Conservation (phyloP, 1,139 yeast genomes). For the Debaryomyces robertsiae region DNA sequence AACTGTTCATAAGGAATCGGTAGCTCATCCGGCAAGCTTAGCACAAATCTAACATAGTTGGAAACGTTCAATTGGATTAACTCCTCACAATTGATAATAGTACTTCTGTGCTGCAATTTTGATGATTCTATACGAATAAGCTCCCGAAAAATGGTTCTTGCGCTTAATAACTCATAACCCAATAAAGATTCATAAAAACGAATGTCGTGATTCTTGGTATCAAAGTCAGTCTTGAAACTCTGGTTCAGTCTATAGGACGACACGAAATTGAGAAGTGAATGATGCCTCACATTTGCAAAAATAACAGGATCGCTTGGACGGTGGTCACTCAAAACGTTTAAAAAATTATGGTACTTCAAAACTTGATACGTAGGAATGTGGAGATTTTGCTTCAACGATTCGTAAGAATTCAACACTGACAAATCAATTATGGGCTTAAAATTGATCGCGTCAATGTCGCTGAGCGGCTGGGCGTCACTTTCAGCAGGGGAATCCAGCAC, state of each 20-base stretch:
- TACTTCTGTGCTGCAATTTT: slow-evolving; percentile 11
- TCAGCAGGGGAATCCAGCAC: background rate
- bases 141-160: slow-evolving; percentile 32
- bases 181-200: slow-evolving; percentile 36
- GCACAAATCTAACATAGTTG: slow-evolving; percentile 40
- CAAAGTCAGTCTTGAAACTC: slow-evolving; percentile 14
- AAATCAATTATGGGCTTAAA: slow-evolving; percentile 30
- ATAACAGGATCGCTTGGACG: slow-evolving; percentile 44
- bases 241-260: slow-evolving; percentile 25
- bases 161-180: slow-evolving; percentile 33
- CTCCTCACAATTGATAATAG: slow-evolving; percentile 36
- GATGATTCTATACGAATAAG: slow-evolving; percentile 21
- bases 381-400: slow-evolving; percentile 25
- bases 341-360: slow-evolving; percentile 37
- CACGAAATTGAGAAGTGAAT: slow-evolving; percentile 40
- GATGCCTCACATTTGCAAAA: slow-evolving; percentile 43
- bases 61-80: slow-evolving; percentile 41
- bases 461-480: background rate
- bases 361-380: slow-evolving; percentile 35
- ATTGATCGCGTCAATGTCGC: background rate
- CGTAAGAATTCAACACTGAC: slow-evolving; percentile 28
- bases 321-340: slow-evolving; percentile 35
- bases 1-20: slow-evolving; percentile 19
- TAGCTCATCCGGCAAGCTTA: slow-evolving; percentile 31
- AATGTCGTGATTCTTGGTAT: slow-evolving; percentile 22